Base-by-base conservation (phyloP, 1,284 basidiomycete genomes). In the Takashimella koratensis region DNA sequence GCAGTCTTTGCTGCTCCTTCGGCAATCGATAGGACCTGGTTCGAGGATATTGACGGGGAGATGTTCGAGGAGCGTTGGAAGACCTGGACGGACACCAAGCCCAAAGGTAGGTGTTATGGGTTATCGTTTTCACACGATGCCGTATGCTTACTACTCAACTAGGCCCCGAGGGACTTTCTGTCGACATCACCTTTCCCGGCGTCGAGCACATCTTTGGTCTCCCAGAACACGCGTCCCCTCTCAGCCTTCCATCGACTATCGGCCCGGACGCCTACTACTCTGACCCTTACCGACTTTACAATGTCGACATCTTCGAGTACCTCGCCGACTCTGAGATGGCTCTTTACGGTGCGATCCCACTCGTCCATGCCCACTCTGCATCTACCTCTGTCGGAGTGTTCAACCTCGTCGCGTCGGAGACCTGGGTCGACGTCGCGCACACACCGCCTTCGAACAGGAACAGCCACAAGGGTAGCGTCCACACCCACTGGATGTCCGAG, bases 301-400 rank as follows among this genome's bases (percentile, higher is more conserved):
- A 99, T 71, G 82, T 89, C 49, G 96, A 98, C 72, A 94, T 98
- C 30, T 99, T 98, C 71, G 95, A 98, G 77, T 98, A 98, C 74
- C 84, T 91, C 23, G 84, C 90, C 50, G 88, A 91, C 56, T 93
- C 90, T 1, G 82, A 92, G 20, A 92, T 96, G 80, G 87, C 91
- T 0, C 84, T 98, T 26, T 95, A 95, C 68, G 92, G 92, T 43
- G 85, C 88, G 13, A 89, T 97, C 26, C 95, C 95, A 1, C 78
- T 98, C 56, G 83, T 98, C 78, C 92, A 99, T 65, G 95, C 94
- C 0, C 94, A 98, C 68, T 86, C 88, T 4, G 77, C 81, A 2
- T 60, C 74, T 25, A 87, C 88, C 1, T 94, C 93, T 4, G 90
- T 96, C 49, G 93, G 85, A 20, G 82, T 98, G 40, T 90, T 98